Percentiles rank a stretch among this genome's conserved stretches.
phyloP scores from a whole-genome alignment of 208 protist genomes.

The Porcisia deanei region DNA sequence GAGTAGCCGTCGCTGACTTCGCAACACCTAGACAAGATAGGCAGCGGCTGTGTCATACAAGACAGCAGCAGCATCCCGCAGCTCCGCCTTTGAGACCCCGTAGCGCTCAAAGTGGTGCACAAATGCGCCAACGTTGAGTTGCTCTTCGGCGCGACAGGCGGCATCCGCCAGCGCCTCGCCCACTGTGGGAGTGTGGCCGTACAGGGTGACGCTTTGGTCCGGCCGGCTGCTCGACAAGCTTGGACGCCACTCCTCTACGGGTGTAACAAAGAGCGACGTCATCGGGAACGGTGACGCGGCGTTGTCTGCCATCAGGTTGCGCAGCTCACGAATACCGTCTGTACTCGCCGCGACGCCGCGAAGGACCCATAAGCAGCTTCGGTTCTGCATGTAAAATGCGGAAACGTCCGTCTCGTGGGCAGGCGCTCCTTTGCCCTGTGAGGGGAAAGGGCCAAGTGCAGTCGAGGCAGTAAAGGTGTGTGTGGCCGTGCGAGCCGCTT shows the following conservation, averaged over 20 bases:
- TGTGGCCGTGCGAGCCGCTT: constrained; percentile 30
- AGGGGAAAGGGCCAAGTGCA: not conserved
- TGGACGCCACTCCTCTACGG: constrained; percentile 21
- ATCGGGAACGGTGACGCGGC: constrained; percentile 32
- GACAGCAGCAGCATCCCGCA: constrained; percentile 43
- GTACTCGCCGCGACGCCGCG: constrained; percentile 37
- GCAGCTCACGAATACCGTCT: constrained; percentile 57
- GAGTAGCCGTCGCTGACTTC: not conserved
- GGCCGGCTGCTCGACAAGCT: constrained; percentile 14
- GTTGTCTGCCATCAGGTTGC: constrained; percentile 33
- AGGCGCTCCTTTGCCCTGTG: not conserved
- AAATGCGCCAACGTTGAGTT: constrained; percentile 62
- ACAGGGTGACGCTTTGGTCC: constrained; percentile 47
- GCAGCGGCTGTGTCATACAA: constrained; percentile 65
- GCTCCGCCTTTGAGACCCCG: constrained; percentile 49
- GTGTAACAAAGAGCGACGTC: constrained; percentile 44
- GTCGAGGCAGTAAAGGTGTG: constrained; percentile 26
- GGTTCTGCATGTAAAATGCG: constrained; percentile 27
- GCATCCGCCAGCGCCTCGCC: constrained; percentile 33
- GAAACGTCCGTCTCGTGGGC: not conserved
- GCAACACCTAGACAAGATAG: constrained; percentile 21
- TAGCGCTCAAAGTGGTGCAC: constrained; percentile 75
- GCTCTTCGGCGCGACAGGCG: constrained; percentile 43
- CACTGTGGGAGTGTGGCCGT: constrained; percentile 52
- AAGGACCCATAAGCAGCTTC: constrained; percentile 60